A percentile compares a stretch with the other conserved stretches of the same genome.
phyloP scores from a whole-genome alignment of 1,139 yeast genomes.

The Nadsonia commutata region DNA sequence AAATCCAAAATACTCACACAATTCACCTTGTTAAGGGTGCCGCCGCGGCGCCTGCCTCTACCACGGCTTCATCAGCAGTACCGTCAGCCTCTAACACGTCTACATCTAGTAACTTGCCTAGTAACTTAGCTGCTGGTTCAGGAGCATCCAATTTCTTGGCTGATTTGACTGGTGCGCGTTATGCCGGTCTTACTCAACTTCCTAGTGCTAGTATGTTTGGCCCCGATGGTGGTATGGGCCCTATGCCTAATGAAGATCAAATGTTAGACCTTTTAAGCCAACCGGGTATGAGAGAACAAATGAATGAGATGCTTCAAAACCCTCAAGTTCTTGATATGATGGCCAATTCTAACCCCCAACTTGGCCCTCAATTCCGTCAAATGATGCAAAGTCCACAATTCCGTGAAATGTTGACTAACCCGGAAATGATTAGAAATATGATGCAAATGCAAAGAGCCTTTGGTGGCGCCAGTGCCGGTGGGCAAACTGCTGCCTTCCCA shows the following conservation, averaged over 20 bases:
- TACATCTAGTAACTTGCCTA: slow-evolving; percentile 27
- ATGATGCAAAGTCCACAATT: slow-evolving; percentile 74
- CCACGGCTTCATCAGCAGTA: slow-evolving; percentile 16
- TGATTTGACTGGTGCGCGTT: slow-evolving; percentile 81
- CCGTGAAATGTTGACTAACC: slow-evolving; percentile 53
- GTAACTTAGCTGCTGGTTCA: slow-evolving; percentile 39
- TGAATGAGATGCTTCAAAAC: slow-evolving; percentile 69
- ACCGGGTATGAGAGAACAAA: slow-evolving; percentile 67
- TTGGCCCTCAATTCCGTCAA: slow-evolving; percentile 80
- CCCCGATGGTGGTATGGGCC: slow-evolving; percentile 81
- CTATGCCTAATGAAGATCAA: slow-evolving; percentile 62
- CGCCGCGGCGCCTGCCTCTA: slow-evolving; percentile 18
- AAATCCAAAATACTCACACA: slow-evolving; percentile 74
- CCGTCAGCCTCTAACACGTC: slow-evolving; percentile 9
- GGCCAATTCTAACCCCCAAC: slow-evolving; percentile 72
- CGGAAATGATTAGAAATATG: slow-evolving; percentile 50
- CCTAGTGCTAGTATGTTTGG: slow-evolving; percentile 88
- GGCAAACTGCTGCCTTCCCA: slow-evolving; percentile 26
- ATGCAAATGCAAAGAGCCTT: slow-evolving; percentile 53
- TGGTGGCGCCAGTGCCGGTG: slow-evolving; percentile 17
- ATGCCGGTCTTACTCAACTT: slow-evolving; percentile 80
- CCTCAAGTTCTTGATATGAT: slow-evolving; percentile 74
- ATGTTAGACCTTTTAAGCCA: slow-evolving; percentile 59
- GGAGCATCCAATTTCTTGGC: slow-evolving; percentile 33
- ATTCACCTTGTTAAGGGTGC: slow-evolving; percentile 70